A percentile compares a stretch with the other conserved stretches of the same genome.
Evolutionary conservation across 164 flowering plant species (phyloP).

Genomic region (Nymphaea colorata): DNA sequence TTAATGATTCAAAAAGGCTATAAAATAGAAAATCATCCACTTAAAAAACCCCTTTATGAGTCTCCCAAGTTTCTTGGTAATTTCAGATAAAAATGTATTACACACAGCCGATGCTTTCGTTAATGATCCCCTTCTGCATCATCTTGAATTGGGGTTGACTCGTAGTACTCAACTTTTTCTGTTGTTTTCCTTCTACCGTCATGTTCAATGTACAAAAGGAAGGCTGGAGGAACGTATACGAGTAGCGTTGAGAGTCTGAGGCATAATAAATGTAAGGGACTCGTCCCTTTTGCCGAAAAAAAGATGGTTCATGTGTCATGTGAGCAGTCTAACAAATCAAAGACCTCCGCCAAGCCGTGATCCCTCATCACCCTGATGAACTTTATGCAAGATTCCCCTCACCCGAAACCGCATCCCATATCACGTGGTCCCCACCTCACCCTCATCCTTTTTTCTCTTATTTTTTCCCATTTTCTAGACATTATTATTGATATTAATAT

Average conservation of each 20-base stretch:
- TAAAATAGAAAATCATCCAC: too few species aligned
- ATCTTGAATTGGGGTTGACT: too few species aligned
- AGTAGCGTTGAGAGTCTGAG: not conserved
- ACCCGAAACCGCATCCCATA: not conserved
- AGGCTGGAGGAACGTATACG: not conserved
- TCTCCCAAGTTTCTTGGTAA: too few species aligned
- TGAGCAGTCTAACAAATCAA: not conserved
- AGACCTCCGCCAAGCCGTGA: not conserved
- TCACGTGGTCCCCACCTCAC: not conserved
- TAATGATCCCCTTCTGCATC: too few species aligned
- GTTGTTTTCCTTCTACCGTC: not conserved
- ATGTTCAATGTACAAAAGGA: not conserved
- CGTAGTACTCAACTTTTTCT: too few species aligned
- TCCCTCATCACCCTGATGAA: not conserved
- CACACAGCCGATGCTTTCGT: too few species aligned
- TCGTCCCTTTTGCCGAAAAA: not conserved
- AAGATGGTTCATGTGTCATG: not conserved
- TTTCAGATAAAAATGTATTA: too few species aligned
- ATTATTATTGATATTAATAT: too few species aligned
- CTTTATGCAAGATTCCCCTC: not conserved
- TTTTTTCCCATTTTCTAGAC: not conserved
- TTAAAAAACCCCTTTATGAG: too few species aligned
- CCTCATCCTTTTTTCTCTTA: not conserved
- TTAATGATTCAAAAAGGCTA: too few species aligned
- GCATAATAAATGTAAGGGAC: not conserved